A percentile compares a stretch with the other conserved stretches of the same genome.
Conservation (phyloP, 306 rosid genomes). For the Inga leiocalycina region DNA sequence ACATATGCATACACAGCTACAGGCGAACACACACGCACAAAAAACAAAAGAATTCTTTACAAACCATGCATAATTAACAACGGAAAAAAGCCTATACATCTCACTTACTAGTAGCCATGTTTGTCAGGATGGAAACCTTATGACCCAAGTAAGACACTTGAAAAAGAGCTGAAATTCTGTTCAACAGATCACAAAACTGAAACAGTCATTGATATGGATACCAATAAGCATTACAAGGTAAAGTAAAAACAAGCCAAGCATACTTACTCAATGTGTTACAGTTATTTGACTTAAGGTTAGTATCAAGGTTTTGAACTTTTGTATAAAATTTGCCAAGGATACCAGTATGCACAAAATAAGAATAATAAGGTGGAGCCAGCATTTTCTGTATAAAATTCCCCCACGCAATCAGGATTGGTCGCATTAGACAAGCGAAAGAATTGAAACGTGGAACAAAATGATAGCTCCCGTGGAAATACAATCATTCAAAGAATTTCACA, state of each 20-base stretch:
- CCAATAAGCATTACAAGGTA: background rate
- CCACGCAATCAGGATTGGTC: background rate
- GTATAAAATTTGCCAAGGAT: no score
- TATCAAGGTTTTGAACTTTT: background rate
- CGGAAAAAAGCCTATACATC: slow-evolving; percentile 7
- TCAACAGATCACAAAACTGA: slow-evolving; percentile 28
- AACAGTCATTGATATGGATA: background rate
- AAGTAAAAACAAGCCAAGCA: background rate
- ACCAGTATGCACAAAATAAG: background rate
- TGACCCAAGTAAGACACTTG: slow-evolving; percentile 30
- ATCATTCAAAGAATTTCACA: background rate
- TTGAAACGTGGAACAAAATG: background rate
- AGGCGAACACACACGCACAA: background rate
- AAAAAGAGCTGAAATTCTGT: slow-evolving; percentile 12
- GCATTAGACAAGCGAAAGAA: background rate
- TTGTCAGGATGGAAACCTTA: slow-evolving; percentile 34
- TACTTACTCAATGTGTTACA: background rate
- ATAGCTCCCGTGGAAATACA: background rate
- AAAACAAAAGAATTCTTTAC: background rate
- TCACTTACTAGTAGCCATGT: slow-evolving; percentile 61
- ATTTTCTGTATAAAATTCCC: background rate
- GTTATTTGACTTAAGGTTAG: background rate
- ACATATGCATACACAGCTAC: background rate
- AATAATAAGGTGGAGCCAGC: background rate
- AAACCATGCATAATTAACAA: slow-evolving; percentile 5